These are phyloP conservation scores for Geotrichum candidum DNA, from an alignment of 1,139 yeast genomes.

Conservation along the genomic window DNA sequence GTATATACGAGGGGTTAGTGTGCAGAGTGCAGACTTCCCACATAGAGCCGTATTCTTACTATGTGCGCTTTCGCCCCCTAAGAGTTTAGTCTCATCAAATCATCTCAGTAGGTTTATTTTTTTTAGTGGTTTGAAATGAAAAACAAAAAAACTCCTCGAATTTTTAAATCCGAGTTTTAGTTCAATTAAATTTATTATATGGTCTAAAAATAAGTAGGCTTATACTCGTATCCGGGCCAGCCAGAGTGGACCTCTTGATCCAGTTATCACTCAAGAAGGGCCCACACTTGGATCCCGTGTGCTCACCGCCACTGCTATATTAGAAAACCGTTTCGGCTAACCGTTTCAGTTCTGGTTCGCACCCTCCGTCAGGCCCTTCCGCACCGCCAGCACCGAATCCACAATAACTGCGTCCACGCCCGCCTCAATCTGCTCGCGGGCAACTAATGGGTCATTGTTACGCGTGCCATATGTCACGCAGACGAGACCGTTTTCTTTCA, in stretches of 20 bases:
- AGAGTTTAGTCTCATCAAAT: background rate
- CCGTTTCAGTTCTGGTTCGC: background rate
- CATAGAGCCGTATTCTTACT: background rate
- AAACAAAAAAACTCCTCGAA: too few species aligned
- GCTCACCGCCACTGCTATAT: too few species aligned
- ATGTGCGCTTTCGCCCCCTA: background rate
- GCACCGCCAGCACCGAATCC: slow-evolving; percentile 86
- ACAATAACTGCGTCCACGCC: slow-evolving; percentile 98
- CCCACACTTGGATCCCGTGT: too few species aligned
- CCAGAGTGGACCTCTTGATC: too few species aligned
- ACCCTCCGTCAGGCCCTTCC: slow-evolving; percentile 59
- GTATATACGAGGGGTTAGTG: background rate
- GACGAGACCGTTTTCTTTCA: slow-evolving; percentile 83
- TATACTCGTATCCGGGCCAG: background rate
- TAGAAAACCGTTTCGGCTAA: background rate
- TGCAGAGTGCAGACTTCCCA: background rate
- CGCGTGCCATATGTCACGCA: slow-evolving; percentile 87
- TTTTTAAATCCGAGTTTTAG: background rate
- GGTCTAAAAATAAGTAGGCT: background rate
- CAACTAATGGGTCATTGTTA: slow-evolving; percentile 81
- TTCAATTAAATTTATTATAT: background rate
- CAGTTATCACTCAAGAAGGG: too few species aligned
- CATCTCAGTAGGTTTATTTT: background rate
- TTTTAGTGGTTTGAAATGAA: too few species aligned
- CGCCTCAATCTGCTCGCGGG: slow-evolving; percentile 80